These are phyloP conservation scores for Yarrowia yakushimensis DNA, from an alignment of 805 yeast species.

Conservation along the genomic window DNA sequence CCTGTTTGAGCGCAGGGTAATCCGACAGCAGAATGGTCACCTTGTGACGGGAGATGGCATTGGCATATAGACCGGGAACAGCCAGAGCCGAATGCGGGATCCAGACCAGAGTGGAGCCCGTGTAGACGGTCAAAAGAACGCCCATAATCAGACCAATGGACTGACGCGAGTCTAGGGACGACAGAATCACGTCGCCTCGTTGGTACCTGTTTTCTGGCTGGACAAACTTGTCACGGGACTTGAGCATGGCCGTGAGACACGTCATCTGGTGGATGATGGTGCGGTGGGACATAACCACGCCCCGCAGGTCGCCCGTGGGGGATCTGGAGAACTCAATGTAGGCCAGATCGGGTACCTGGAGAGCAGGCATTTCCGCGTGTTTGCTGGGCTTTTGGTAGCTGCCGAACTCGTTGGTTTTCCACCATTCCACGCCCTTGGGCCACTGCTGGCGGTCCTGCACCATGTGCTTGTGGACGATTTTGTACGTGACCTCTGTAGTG, in stretches of 20 bases:
- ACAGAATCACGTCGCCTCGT: conserved; percentile 49
- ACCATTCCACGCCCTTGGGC: conserved; percentile 70
- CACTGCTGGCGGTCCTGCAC: conserved; percentile 49
- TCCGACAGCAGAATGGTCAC: conserved; percentile 80
- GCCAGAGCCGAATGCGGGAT: conserved; percentile 70
- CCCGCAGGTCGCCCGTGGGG: conserved; percentile 86
- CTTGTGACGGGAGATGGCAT: conserved; percentile 63
- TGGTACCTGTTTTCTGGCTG: conserved; percentile 42
- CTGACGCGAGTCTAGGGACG: conserved; percentile 65
- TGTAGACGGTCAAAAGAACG: conserved; percentile 69
- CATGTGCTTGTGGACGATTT: conserved; percentile 64
- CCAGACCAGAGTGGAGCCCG: conserved; percentile 81
- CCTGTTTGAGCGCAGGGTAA: conserved; percentile 82
- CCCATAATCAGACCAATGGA: conserved; percentile 87
- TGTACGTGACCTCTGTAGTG: conserved; percentile 74
- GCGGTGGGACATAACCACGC: conserved; percentile 88
- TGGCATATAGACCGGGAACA: conserved; percentile 82
- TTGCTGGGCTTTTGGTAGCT: conserved; percentile 55
- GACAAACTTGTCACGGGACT: conserved; percentile 39
- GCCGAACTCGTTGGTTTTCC: conserved; percentile 89
- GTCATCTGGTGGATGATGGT: conserved; percentile 87
- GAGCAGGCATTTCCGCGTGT: conserved; percentile 56
- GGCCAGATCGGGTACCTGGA: conserved; percentile 78
- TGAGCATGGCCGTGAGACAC: conserved; percentile 63
- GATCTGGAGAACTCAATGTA: conserved; percentile 90